Evolutionary conservation across 495 filamentous ascomycete genomes (phyloP).

Genomic region (Letharia columbiana): DNA sequence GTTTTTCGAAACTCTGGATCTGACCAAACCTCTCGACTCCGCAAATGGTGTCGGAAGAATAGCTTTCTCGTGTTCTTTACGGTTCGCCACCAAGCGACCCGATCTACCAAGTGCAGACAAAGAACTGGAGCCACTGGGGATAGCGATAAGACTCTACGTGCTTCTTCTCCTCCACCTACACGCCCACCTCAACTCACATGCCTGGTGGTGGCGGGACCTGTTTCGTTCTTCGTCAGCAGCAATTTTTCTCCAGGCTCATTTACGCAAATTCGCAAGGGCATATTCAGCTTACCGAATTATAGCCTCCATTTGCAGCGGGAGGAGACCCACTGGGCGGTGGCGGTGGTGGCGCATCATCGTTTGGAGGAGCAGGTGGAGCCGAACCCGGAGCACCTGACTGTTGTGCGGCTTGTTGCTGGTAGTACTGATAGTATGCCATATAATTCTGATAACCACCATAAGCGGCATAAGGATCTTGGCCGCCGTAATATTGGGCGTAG

Average conservation of each 20-base stretch:
- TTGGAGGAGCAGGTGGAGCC: constrained; percentile 53
- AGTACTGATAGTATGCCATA: constrained; percentile 60
- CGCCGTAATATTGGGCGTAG: constrained; percentile 74
- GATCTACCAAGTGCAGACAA: background rate
- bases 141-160: background rate
- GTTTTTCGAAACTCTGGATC: background rate
- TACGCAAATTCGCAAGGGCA: background rate
- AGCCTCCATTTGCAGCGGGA: constrained; percentile 50
- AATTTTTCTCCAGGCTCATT: background rate
- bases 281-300: constrained; percentile 53
- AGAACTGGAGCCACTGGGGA: background rate
- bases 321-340: constrained; percentile 44
- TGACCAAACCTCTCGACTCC: background rate
- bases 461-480: constrained; percentile 77
- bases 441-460: constrained; percentile 85
- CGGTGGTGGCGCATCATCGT: constrained; percentile 56
- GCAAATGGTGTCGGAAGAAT: background rate
- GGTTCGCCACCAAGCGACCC: background rate
- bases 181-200: constrained; percentile 26
- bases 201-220: constrained; percentile 48
- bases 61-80: background rate
- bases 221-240: constrained; percentile 6
- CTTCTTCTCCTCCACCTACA: background rate
- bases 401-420: constrained; percentile 52
- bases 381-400: constrained; percentile 40